A percentile compares a stretch with the other conserved stretches of the same genome.
Evolutionary conservation across 2,329 filamentous ascomycete species (phyloP).

Genomic region (Arthrocladium fulminans): DNA sequence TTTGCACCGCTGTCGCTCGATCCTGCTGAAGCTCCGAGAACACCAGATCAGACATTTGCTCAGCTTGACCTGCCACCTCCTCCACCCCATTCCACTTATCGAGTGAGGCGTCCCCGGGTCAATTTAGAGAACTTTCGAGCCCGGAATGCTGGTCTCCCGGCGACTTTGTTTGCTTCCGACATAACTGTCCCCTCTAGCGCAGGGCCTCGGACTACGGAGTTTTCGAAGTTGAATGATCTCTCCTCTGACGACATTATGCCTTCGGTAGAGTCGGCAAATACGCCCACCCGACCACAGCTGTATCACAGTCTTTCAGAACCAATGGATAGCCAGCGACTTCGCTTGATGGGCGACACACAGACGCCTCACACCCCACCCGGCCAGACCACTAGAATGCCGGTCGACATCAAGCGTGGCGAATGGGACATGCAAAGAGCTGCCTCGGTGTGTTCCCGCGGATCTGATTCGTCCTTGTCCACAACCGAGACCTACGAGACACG

Average conservation of each 20-base stretch:
- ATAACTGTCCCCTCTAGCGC: slow-evolving; percentile 33
- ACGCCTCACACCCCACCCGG: slow-evolving; percentile 37
- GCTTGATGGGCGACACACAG: slow-evolving; percentile 30
- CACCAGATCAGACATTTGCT: slow-evolving; percentile 33
- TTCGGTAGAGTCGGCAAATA: slow-evolving; percentile 17
- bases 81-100: slow-evolving; percentile 36
- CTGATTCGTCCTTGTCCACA: slow-evolving; percentile 55
- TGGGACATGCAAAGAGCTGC: slow-evolving; percentile 44
- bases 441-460: slow-evolving; percentile 51
- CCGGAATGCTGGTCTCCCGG: slow-evolving; percentile 27
- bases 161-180: slow-evolving; percentile 26
- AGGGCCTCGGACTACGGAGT: slow-evolving; percentile 11
- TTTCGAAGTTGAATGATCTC: slow-evolving; percentile 29
- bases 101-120: slow-evolving; percentile 33
- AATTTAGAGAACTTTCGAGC: slow-evolving; percentile 29
- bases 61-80: slow-evolving; percentile 36
- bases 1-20: slow-evolving; percentile 34
- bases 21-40: slow-evolving; percentile 31
- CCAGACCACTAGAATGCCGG: slow-evolving; percentile 34
- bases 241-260: slow-evolving; percentile 25
- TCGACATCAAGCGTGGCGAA: slow-evolving; percentile 25
- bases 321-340: slow-evolving; percentile 28
- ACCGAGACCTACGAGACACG: slow-evolving; percentile 48
- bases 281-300: slow-evolving; percentile 10
- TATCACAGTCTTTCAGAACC: slow-evolving; percentile 19